Evolutionary conservation across 306 rosid genomes (phyloP).

Genomic region (Cucurbita ficifolia): DNA sequence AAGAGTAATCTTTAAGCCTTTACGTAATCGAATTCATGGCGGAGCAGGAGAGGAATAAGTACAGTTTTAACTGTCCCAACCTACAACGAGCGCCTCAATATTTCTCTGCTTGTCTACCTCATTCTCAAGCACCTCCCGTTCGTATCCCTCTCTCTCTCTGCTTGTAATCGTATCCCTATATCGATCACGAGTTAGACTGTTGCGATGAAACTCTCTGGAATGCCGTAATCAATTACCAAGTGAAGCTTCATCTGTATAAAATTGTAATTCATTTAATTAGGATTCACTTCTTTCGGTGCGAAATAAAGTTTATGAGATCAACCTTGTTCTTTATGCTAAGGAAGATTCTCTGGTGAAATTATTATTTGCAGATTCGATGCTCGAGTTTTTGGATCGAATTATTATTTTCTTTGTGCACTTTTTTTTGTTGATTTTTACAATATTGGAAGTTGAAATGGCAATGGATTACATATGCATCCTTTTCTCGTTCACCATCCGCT

Average conservation of each 20-base stretch:
- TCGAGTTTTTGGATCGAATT: background rate
- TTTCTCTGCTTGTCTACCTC: conserved; percentile 76
- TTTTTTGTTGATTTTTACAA: background rate
- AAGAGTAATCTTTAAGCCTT: background rate
- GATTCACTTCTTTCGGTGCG: background rate
- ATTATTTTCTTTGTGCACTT: background rate
- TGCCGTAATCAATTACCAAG: background rate
- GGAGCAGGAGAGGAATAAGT: conserved; percentile 40
- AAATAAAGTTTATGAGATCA: background rate
- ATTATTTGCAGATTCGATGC: background rate
- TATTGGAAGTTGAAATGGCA: background rate
- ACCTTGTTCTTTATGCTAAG: background rate
- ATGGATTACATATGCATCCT: background rate
- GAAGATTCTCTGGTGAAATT: background rate
- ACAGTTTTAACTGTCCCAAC: conserved; percentile 80
- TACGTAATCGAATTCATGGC: background rate
- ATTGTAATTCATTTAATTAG: background rate
- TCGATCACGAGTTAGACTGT: background rate
- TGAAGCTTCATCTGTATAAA: background rate
- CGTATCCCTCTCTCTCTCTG: background rate
- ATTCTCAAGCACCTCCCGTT: conserved; percentile 74
- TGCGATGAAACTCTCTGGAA: background rate
- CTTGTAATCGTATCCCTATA: background rate
- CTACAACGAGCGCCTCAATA: conserved; percentile 85
- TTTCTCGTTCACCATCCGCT: background rate